These are phyloP conservation scores for Pythium scleroteichum DNA, from an alignment of 352 stramenopile species.

Conservation along the genomic window DNA sequence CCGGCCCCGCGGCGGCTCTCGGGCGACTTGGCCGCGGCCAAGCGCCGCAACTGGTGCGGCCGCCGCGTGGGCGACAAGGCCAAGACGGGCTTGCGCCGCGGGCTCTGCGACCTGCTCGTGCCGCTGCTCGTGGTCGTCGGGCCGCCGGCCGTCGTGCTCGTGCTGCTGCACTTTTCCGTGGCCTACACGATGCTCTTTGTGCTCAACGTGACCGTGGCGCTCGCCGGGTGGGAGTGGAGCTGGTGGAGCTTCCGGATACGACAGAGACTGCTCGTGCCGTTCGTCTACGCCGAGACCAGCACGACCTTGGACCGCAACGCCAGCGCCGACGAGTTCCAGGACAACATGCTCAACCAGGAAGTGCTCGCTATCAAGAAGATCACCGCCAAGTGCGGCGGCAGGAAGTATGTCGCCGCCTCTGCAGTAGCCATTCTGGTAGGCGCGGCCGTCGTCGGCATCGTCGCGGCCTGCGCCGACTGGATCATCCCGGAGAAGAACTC, in stretches of 20 bases:
- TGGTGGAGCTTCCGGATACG: conserved; percentile 70
- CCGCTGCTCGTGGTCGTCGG: conserved; percentile 1
- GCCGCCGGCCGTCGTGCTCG: conserved; percentile 36
- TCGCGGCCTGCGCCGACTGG: conserved; percentile 8
- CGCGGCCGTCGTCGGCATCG: conserved; percentile 1
- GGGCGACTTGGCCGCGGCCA: not conserved
- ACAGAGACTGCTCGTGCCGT: conserved; percentile 38
- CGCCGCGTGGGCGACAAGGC: not conserved
- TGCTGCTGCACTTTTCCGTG: conserved; percentile 37
- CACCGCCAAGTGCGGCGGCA: not conserved
- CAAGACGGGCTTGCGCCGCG: not conserved
- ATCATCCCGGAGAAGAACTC: conserved; percentile 19
- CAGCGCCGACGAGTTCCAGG: conserved; percentile 7
- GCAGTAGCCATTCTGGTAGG: conserved; percentile 5
- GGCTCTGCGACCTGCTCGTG: not conserved
- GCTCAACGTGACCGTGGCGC: conserved; percentile 35
- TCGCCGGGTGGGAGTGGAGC: conserved; percentile 48
- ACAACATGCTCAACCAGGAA: conserved; percentile 17
- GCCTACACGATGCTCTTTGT: conserved; percentile 40
- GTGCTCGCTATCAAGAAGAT: conserved; percentile 11
- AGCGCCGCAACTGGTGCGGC: not conserved
- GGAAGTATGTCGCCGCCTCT: conserved; percentile 10
- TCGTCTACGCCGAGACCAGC: conserved; percentile 20
- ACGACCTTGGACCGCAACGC: not conserved
- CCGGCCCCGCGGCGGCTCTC: not conserved